Evolutionary conservation across 2,329 filamentous ascomycete species (phyloP), one percentile per base, ranked within the genome.

Genomic region (Monosporascus sp.): DNA sequence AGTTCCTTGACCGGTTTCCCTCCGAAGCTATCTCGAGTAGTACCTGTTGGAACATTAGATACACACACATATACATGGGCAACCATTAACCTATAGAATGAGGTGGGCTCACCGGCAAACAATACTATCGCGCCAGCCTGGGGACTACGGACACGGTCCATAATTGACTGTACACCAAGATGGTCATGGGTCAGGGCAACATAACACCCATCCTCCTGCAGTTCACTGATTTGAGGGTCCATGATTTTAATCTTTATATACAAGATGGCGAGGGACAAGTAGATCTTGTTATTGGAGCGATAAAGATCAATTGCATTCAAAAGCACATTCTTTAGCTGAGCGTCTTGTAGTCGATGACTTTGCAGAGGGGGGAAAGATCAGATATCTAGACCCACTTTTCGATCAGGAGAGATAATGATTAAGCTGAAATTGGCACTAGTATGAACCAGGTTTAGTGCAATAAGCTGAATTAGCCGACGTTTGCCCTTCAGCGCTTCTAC

Each of bases 61-160:
- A 47, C 37, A 2, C 35, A 16, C n/a, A 26, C 20, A 22, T 44
- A 46, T 22, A 37, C 44, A 20, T n/a, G 38, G 47, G 22, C 27
- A 19, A 19, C 31, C 19, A 22, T 16, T 52, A 14, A 24, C 31
- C 54, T 49, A 40, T 16, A 37, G 38, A 14, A 48, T 57, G 27
- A n/a, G 22, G 43, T 44, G 49, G 14, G 57, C 70, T 59, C 75
- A 85, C 88, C 88, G 54, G 86, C 85, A 67, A 92, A 92, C 37
- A 91, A 65, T 9, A 92, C 87, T 48, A 91, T 87, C 14, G 88
- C 88, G 6, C 88, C 88, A 11, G 88, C 88, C 62, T 84, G 80
- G 20, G 87, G 85, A 61, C 82, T 89, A 59, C 87, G 85, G 22
- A 94, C 88, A 47, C 76, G 78, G 60, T 85, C 75, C 70, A 91